Evolutionary conservation across 2,329 filamentous ascomycete genomes (phyloP).

Genomic region (Malbranchea zuffiana): DNA sequence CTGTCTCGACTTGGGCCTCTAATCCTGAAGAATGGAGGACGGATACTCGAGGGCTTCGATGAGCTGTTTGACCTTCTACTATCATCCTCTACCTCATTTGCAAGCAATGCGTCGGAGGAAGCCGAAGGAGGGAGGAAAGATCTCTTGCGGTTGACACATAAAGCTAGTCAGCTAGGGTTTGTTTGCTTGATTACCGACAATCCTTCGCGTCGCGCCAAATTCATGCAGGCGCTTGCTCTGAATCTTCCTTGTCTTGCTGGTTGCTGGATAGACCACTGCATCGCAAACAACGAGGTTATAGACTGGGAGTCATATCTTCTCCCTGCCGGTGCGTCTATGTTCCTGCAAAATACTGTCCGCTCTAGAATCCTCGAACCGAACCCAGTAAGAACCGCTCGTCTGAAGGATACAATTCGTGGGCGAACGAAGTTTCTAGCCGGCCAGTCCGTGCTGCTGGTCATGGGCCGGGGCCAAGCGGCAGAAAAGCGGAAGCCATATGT

Average conservation of each 20-base stretch:
- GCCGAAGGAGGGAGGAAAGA: no score
- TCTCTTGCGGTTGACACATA: slow-evolving; percentile 48
- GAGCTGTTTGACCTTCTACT: slow-evolving; percentile 54
- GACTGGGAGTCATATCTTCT: slow-evolving; percentile 75
- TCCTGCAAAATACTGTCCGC: slow-evolving; percentile 63
- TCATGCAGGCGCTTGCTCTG: slow-evolving; percentile 85
- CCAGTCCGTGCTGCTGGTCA: slow-evolving; percentile 61
- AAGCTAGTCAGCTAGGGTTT: slow-evolving; percentile 55
- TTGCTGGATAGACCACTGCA: slow-evolving; percentile 68
- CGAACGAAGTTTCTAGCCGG: slow-evolving; percentile 55
- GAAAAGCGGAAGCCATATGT: slow-evolving; percentile 60
- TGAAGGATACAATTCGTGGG: slow-evolving; percentile 47
- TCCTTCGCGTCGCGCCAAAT: slow-evolving; percentile 79
- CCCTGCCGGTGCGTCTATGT: slow-evolving; percentile 68
- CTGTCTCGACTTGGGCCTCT: slow-evolving; percentile 48
- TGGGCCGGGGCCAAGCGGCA: slow-evolving; percentile 51
- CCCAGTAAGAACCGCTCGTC: slow-evolving; percentile 44
- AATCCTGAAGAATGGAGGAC: slow-evolving; percentile 62
- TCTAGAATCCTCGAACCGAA: slow-evolving; percentile 60
- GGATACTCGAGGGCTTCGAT: slow-evolving; percentile 66
- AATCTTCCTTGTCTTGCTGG: slow-evolving; percentile 75
- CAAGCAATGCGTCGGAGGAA: background rate
- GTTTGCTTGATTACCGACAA: slow-evolving; percentile 75
- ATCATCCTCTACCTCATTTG: slow-evolving; percentile 9
- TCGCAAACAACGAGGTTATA: slow-evolving; percentile 50